Base-by-base conservation (phyloP, 257 asterid genomes). In the Parsonsia alboflavescens region DNA sequence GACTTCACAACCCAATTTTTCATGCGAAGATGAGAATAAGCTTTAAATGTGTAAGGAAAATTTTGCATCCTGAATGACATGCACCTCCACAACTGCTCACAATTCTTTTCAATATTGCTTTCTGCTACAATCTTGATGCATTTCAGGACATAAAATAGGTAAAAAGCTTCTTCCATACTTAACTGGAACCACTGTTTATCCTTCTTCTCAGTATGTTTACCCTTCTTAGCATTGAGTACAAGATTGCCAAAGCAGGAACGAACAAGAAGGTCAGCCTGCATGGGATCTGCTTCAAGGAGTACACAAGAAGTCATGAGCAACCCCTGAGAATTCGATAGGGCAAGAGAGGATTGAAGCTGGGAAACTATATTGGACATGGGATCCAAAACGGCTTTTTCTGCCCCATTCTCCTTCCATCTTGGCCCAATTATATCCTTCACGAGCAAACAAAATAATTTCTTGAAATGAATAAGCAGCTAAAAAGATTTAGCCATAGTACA, bases 1-100 rank as follows among this genome's bases (percentile, higher is more conserved):
- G 82, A 78, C 73, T 88, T 84, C 64, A 89, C 91, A 65, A 91
- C 95, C 97, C 97, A 92, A 65, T 89, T 90, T 81, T 92, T 93
- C 74, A 68, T 64, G 19, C 98, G 89, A 58, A 93, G 98, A 85
- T 89, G 96, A 49, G 85, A 79, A 83, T 89, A 93, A 0, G 85
- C 96, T 81, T 81, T 88, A 70, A 72, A 86, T 11, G 85, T 41
- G 64, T 75, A 30, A 0, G 86, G 78, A 75, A 91, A 90, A 24
- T 70, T 71, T n/a, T 76, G 76, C 62, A 49, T 84, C 80, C 79
- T 80, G 54, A 88, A 72, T 24, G 73, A 64, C 85, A 82, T 80
- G 73, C 79, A 80, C 64, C n/a, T 73, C 93, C 93, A 92, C 66
- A 90, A 54, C 80, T 90, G 88, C 30, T 81, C 87, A 10, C 72